These are phyloP conservation scores for Yamadazyma buinensis DNA, from an alignment of 1,139 yeast species.

Conservation along the genomic window DNA sequence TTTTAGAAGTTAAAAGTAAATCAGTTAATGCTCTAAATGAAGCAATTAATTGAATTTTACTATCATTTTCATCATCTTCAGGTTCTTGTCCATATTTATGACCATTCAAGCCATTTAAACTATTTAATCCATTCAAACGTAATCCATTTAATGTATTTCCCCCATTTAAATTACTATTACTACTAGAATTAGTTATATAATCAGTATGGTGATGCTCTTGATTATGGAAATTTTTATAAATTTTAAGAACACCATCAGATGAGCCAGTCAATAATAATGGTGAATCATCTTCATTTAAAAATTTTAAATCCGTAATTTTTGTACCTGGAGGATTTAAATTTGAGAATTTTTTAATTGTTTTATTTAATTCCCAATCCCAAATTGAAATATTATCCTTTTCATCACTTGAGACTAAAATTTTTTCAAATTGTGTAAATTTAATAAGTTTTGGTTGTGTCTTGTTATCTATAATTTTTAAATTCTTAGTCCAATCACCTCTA, in stretches of 20 bases:
- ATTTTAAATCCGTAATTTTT: conserved; percentile 79
- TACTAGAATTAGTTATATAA: background rate
- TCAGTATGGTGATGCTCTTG: background rate
- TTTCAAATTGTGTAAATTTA: conserved; percentile 87
- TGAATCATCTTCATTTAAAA: conserved; percentile 86
- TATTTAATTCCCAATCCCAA: conserved; percentile 79
- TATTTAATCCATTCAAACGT: background rate
- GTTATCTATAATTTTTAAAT: conserved; percentile 61
- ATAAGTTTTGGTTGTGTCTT: conserved; percentile 75
- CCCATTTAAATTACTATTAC: background rate
- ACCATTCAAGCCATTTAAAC: too few relatives aligned
- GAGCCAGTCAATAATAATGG: conserved; percentile 86
- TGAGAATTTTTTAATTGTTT: conserved; percentile 62
- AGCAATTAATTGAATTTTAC: conserved; percentile 59
- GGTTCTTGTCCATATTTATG: background rate
- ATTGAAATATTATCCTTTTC: conserved; percentile 80
- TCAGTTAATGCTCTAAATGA: conserved; percentile 96
- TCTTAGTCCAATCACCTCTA: conserved; percentile 80
- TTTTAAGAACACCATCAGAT: conserved; percentile 87
- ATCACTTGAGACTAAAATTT: conserved; percentile 75
- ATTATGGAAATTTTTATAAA: conserved; percentile 74
- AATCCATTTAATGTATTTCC: background rate
- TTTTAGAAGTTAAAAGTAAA: conserved; percentile 71
- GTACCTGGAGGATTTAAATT: conserved; percentile 88
- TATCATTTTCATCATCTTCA: conserved; percentile 20